Base-by-base conservation (phyloP, 345 rosid genomes). In the Theobroma cacao region DNA sequence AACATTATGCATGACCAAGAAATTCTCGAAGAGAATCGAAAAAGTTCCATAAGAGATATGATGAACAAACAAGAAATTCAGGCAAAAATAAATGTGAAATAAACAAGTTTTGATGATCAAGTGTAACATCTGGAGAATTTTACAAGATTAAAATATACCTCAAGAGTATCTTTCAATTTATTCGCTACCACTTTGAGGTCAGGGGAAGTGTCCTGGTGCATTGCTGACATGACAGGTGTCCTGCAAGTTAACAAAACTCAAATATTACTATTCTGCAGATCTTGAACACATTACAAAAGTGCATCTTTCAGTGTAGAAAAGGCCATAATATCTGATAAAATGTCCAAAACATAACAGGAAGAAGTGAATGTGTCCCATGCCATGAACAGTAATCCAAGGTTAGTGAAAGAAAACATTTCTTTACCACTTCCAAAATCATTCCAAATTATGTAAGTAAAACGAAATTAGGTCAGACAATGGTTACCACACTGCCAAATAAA, bases 171-270 rank as follows among this genome's bases (percentile, higher is more conserved):
- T 76, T 89, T 93, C 76, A 93, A 76, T 79, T 87, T 88, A 76
- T 59, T 87, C 55, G 87, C 95, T 8, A 91, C 94, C 61, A 90
- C 81, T 86, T 80, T 89, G 82, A 93, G 90, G 81, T 93, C 97
- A 3, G 90, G 75, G 79, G 95, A 89, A 36, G 87, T 77, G 73
- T 91, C 95, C 65, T 88, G 88, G 83, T 93, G 97, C 93, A 93
- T 91, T 77, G 90, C 95, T 72, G 97, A 93, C 90, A 89, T 86
- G 67, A 78, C 73, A 3, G 97, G 97, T 0, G 97, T 91, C 86
- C 97, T 93, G 88, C 84, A 84, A 24, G 82, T 41, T 56, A 36
- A 59, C 36, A 17, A 11, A 43, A 30, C 56, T 43, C 1, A 62
- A 45, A 30, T 40, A 3, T 43, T 28, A 41, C 33, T 15, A 41